phyloP scores from a whole-genome alignment of 345 rosid genomes.

The Euphorbia peplus region DNA sequence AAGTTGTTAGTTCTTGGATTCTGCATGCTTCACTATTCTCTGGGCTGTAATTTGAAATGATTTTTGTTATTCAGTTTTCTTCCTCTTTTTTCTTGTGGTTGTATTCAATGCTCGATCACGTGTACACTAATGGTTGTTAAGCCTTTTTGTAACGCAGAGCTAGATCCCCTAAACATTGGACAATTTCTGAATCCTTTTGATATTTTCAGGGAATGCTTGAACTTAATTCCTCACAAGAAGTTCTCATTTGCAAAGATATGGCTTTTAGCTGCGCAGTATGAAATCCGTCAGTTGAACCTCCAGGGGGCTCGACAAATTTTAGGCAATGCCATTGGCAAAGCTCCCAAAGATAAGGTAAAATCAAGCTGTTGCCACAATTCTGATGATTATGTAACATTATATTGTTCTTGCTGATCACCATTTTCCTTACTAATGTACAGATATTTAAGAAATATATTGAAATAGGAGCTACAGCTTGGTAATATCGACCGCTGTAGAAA shows the following conservation, averaged over 20 bases:
- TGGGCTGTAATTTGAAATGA: not conserved
- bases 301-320: conserved; percentile 67
- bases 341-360: conserved; percentile 84
- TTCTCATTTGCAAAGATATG: conserved; percentile 86
- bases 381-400: not conserved
- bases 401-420: conserved; percentile 4
- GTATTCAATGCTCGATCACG: not conserved
- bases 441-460: conserved; percentile 87
- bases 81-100: not conserved
- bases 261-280: conserved; percentile 87
- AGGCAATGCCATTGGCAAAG: conserved; percentile 84
- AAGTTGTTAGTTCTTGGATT: not conserved
- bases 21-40: not conserved
- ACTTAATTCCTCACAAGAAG: conserved; percentile 72
- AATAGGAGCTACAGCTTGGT: conserved; percentile 86
- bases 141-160: not conserved
- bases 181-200: conserved; percentile 13
- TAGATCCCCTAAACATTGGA: not conserved
- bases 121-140: not conserved
- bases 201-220: conserved; percentile 69
- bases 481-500: conserved; percentile 78
- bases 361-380: conserved; percentile 1
- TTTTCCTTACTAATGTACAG: conserved; percentile 32
- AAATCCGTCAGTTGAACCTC: conserved; percentile 77
- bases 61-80: not conserved